phyloP scores from a whole-genome alignment of 257 asterid species.

The Linderniella brevidens region DNA sequence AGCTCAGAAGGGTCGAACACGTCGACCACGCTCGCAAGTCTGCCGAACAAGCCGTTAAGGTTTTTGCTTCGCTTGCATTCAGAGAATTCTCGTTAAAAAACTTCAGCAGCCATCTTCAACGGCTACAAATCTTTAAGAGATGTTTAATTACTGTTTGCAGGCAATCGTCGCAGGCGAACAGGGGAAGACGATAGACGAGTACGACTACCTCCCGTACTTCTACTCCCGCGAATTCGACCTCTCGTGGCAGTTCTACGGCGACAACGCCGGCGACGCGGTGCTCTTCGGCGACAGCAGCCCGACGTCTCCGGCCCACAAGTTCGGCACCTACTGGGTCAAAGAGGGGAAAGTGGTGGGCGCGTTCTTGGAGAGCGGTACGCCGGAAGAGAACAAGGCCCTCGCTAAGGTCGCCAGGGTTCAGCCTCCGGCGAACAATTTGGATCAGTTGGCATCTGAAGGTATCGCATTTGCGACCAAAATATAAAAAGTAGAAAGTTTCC shows the following conservation, averaged over 20 bases:
- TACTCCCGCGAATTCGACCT: conserved; percentile 75
- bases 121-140: not conserved
- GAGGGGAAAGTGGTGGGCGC: conserved; percentile 73
- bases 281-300: conserved; percentile 66
- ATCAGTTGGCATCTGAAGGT: conserved; percentile 50
- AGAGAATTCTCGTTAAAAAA: not conserved
- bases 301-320: conserved; percentile 57
- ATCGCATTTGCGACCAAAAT: conserved; percentile 55
- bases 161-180: conserved; percentile 58
- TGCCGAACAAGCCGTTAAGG: conserved; percentile 98
- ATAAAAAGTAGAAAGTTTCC: too few relatives aligned
- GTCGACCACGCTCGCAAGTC: conserved; percentile 94
- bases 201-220: conserved; percentile 82
- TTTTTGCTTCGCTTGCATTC: conserved; percentile 8
- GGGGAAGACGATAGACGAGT: conserved; percentile 48
- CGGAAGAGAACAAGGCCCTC: conserved; percentile 75
- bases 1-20: conserved; percentile 76
- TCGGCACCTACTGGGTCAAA: conserved; percentile 81
- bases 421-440: conserved; percentile 48
- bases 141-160: conserved; percentile 19
- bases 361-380: conserved; percentile 76
- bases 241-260: conserved; percentile 93
- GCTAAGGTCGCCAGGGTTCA: conserved; percentile 71
- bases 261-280: conserved; percentile 61
- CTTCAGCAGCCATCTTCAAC: not conserved